Evolutionary conservation across 1,284 basidiomycete genomes (phyloP), one percentile per base, ranked within the genome.

Genomic region (Mycosarcoma mackinlayi): DNA sequence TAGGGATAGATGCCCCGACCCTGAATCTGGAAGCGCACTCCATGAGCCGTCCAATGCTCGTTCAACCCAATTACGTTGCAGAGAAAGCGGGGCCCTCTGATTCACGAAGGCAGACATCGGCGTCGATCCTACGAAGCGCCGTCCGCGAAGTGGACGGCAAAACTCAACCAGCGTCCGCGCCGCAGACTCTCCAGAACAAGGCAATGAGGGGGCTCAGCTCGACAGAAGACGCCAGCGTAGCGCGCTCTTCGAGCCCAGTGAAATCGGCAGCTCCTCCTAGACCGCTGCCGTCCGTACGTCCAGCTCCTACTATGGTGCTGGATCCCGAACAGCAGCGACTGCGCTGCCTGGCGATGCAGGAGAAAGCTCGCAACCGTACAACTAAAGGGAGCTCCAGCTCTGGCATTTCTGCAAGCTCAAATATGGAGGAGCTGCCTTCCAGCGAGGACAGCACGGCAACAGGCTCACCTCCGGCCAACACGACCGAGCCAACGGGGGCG

Each of bases 261-360:
- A 18, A 47, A 14, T 14, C 37, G 18, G 28, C 39, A 16, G 38
- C 63, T 31, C 21, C 48, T 25, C 10, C 41, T 3, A 44, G 27
- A 30, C 28, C 52, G 18, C 37, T 41, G 1, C 46, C 61, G 6
- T 49, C 67, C 7, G 57, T 53, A 8, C 56, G 67, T 6, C 16
- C 53, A 2, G 49, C 67, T n/a, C 44, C 67, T 23, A 27, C 41
- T 0, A 53, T 64, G 1, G 48, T 61, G 2, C 50, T 60, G 1
- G 67, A 70, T 34, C 61, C 67, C 1, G 67, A 70, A 34, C 56
- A 64, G 38, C 67, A 65, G 41, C 45, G 61, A 18, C 23, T 70
- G 45, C 61, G 67, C n/a, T 70, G 67, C n/a, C 30, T 70, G 10
- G 67, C 67, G 10, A 70, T 70, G 67, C 67, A 70, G 34, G 61